These are phyloP conservation scores for Naganishia liquefaciens DNA, from an alignment of 1,284 basidiomycete genomes.

Conservation along the genomic window DNA sequence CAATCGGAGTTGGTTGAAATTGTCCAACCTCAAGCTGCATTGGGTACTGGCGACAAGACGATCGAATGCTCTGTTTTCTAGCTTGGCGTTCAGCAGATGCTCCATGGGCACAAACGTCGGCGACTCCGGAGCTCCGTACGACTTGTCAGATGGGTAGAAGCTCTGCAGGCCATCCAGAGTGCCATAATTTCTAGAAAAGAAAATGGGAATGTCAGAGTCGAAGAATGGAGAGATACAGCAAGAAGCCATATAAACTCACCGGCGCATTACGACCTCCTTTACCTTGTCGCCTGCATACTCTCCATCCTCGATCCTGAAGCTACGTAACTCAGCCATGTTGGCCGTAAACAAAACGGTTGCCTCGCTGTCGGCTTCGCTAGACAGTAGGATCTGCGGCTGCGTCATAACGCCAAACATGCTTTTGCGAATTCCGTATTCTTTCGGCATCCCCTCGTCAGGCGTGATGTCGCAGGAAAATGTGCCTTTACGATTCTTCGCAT, in stretches of 20 bases:
- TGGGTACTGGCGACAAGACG: slow-evolving; percentile 87
- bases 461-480: slow-evolving; percentile 19
- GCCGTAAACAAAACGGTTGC: slow-evolving; percentile 77
- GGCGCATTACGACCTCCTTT: slow-evolving; percentile 80
- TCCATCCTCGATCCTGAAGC: slow-evolving; percentile 78
- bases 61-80: slow-evolving; percentile 79
- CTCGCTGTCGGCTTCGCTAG: slow-evolving; percentile 64
- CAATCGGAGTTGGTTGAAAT: slow-evolving; percentile 87
- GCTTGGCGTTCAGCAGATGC: slow-evolving; percentile 78
- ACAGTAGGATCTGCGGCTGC: slow-evolving; percentile 86
- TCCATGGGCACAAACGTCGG: slow-evolving; percentile 74
- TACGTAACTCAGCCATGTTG: slow-evolving; percentile 76
- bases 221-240: slow-evolving; percentile 2
- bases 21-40: slow-evolving; percentile 84
- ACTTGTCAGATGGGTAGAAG: slow-evolving; percentile 69
- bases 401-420: slow-evolving; percentile 80
- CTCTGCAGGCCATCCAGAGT: slow-evolving; percentile 78
- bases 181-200: slow-evolving; percentile 65
- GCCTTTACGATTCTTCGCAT: background rate
- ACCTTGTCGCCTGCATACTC: slow-evolving; percentile 78
- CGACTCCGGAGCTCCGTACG: slow-evolving; percentile 52
- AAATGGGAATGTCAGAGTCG: background rate
- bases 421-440: slow-evolving; percentile 56
- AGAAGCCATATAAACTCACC: slow-evolving; percentile 57
- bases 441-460: slow-evolving; percentile 41